Evolutionary conservation across 176 grass and related monocot species (phyloP), one percentile per base, ranked within the genome.

Genomic region (Canna indica): DNA sequence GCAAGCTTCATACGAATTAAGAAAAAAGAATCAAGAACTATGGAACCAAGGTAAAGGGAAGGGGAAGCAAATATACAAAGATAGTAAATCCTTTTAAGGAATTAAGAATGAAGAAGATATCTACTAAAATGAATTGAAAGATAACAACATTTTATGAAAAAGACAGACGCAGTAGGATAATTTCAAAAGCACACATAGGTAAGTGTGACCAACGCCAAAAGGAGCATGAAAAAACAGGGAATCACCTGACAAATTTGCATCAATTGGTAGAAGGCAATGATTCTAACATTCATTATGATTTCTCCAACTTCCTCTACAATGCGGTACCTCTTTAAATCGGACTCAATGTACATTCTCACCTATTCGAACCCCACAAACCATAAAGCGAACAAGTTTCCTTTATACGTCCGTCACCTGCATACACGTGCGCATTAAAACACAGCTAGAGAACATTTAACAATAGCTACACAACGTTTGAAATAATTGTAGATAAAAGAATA

Each of bases 211-310:
- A 36, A 28, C 30, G 36, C 31, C 25, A 1, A 77, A 22, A 7
- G 62, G 15, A 73, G 64, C 22, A 63, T 31, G 11, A 59, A 56
- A 3, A 72, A 78, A 59, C 18, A 64, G 36, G 63, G 56, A 7
- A 68, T 81, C 78, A 96, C 88, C 88, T 91, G 91, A 71, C 88
- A 91, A 84, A 91, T 82, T 84, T 91, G 88, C 73, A 88, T 91
- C 72, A 87, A 71, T 65, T 88, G 85, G 69, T 83, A 88, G 79
- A 67, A 88, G 75, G 80, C 91, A 80, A 82, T 85, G 68, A 96
- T 83, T 79, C 78, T 88, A 81, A 84, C 85, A 53, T 82, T 86
- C 91, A 91, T 96, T 81, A 85, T 82, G 71, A 82, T 82, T 33
- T 68, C 84, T 68, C 80, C 83, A 47, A 83, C 75, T n/a, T 85